Evolutionary conservation across 495 filamentous ascomycete genomes (phyloP), one percentile per base, ranked within the genome.

Genomic region (Endocarpon pusillum): DNA sequence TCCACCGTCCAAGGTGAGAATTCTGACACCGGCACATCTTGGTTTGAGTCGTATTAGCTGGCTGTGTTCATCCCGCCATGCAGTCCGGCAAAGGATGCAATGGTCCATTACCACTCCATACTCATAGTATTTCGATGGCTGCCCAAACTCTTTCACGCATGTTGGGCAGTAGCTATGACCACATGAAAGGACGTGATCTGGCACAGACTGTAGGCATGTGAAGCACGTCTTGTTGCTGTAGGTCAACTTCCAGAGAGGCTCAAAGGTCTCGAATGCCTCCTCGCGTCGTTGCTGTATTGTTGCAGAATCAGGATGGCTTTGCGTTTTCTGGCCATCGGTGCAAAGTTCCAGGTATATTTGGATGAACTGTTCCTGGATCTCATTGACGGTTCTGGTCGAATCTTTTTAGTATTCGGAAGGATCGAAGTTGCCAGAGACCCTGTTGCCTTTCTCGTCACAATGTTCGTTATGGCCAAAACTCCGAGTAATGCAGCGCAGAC

Each of bases 1-100:
- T 7, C 68, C 66, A 0, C 72, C 70, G 44, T 78, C 71, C 14
- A 80, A 48, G 27, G 54, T 60, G 5, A 77, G 56, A 23, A 74
- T 48, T 14, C 71, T 49, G 2, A 58, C 50, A 6, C 66, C 64
- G 5, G 69, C 62, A 15, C 51, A 47, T 7, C 46, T 44, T 8
- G 61, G 70, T 4, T 48, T 35, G 33, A 41, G 36, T 3, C 42
- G 40, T 4, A 52, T 32, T 0, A 25, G 42, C 5, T 43, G 4
- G 12, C 8, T 12, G 8, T 25, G n/a, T n/a, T n/a, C 8, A 25
- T 12, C 23, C 9, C 45, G 61, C 20, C 57, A 48, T 21, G 34
- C 36, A 11, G 63, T 49, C 21, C 47, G 41, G 51, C 59, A 66
- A 12, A 53, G 25, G 0, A 46, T 38, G 28, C 47, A 57, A 54